Percentiles rank a stretch among this genome's conserved stretches.
phyloP scores from a whole-genome alignment of 164 flowering plant species.

The Annona squamosa region DNA sequence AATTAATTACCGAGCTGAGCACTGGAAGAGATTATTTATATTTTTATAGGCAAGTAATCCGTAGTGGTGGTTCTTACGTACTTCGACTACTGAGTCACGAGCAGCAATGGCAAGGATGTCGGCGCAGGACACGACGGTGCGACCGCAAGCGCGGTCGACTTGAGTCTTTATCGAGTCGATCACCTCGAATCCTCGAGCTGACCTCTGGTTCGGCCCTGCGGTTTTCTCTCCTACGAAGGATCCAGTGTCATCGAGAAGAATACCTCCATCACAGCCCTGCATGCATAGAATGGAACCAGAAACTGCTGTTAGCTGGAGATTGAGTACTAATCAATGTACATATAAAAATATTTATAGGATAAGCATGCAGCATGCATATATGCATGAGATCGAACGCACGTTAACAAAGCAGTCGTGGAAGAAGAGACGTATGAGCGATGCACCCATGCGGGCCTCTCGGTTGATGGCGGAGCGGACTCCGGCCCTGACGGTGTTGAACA shows the following conservation, averaged over 20 bases:
- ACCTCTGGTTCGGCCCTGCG: constrained; percentile 9
- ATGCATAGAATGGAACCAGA: background rate
- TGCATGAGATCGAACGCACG: constrained; percentile 3
- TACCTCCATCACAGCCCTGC: constrained; percentile 23
- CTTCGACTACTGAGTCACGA: constrained; percentile 23
- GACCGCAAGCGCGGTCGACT: constrained; percentile 22
- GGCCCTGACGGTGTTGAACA: constrained; percentile 23
- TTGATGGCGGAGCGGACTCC: constrained; percentile 15
- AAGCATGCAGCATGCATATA: too few relatives aligned
- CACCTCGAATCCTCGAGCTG: constrained; percentile 16
- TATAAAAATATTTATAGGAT: too few relatives aligned
- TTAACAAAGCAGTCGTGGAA: constrained; percentile 41
- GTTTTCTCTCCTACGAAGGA: constrained; percentile 15
- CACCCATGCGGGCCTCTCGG: constrained; percentile 34
- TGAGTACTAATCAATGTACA: background rate
- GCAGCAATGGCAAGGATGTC: constrained; percentile 27
- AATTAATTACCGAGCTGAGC: background rate
- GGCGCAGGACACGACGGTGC: constrained; percentile 25
- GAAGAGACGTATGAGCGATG: constrained; percentile 32
- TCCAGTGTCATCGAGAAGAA: constrained; percentile 12
- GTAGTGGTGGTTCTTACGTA: constrained; percentile 2
- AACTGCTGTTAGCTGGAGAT: background rate
- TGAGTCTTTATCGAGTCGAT: constrained; percentile 18
- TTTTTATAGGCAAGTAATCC: background rate
- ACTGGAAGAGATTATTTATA: background rate